Conservation (phyloP, 352 stramenopile species). For the Blastocystis sp. region DNA sequence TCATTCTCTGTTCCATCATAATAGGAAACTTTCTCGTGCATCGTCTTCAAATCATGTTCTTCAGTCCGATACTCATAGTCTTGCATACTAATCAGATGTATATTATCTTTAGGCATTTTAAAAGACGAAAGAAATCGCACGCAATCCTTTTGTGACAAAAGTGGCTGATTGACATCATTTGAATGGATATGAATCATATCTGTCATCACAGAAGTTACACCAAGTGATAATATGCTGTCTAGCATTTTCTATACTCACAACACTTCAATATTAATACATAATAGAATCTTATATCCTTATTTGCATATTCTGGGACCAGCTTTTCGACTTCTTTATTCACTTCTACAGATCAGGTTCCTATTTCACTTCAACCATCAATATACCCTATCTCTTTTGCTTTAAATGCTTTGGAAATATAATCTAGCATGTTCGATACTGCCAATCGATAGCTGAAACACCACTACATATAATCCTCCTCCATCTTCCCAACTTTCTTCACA, state of each 20-base stretch:
- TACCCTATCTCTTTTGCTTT: slow-evolving; percentile 61
- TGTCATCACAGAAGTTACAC: slow-evolving; percentile 57
- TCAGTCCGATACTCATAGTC: slow-evolving; percentile 32
- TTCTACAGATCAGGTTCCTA: background rate
- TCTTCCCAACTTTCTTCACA: slow-evolving; percentile 47
- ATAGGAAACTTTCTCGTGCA: slow-evolving; percentile 16
- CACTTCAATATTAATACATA: background rate
- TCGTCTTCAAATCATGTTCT: slow-evolving; percentile 4
- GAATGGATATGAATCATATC: slow-evolving; percentile 61
- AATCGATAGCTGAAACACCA: slow-evolving; percentile 65
- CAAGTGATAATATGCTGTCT: slow-evolving; percentile 26
- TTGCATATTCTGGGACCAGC: background rate
- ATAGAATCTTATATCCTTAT: slow-evolving; percentile 45
- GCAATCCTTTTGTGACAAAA: background rate
- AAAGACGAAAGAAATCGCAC: background rate
- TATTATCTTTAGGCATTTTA: slow-evolving; percentile 51
- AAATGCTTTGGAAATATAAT: slow-evolving; percentile 21
- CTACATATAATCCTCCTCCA: background rate
- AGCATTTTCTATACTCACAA: slow-evolving; percentile 50
- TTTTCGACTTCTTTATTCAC: background rate
- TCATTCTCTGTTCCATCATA: background rate
- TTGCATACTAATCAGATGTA: slow-evolving; percentile 58
- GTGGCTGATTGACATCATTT: slow-evolving; percentile 36
- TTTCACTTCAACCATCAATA: background rate
- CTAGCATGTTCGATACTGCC: slow-evolving; percentile 50